phyloP scores from a whole-genome alignment of 768 basidiomycete species.

The Crucibulum laeve region DNA sequence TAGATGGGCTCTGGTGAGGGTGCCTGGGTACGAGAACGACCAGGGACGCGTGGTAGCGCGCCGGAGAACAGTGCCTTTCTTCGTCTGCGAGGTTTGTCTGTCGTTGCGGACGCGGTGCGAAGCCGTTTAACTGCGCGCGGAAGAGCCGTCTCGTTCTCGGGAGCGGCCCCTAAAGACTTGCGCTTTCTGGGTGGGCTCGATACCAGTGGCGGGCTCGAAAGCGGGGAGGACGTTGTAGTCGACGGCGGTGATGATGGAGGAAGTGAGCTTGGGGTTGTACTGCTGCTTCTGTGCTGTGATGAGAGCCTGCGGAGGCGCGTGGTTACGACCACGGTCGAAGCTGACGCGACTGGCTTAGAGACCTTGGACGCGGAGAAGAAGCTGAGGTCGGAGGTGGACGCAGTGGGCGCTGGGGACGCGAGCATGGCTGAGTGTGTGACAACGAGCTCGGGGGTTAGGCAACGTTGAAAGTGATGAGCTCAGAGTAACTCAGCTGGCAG shows the following conservation, averaged over 20 bases:
- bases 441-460: too few relatives aligned
- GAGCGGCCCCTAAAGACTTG: conserved; percentile 21
- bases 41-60: conserved; percentile 36
- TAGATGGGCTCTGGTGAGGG: conserved; percentile 56
- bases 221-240: conserved; percentile 20
- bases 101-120: conserved; percentile 19
- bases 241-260: conserved; percentile 14
- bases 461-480: neutral
- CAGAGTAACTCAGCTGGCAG: neutral
- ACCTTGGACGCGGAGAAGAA: conserved; percentile 10
- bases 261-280: conserved; percentile 6
- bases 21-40: conserved; percentile 32
- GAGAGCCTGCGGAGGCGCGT: conserved; percentile 6
- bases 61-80: conserved; percentile 27
- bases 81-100: conserved; percentile 26
- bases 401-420: neutral
- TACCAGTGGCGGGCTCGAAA: conserved; percentile 22
- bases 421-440: neutral
- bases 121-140: conserved; percentile 38
- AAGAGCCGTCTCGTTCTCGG: conserved; percentile 12
- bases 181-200: conserved; percentile 25
- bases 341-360: neutral
- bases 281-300: conserved; percentile 1
- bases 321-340: conserved; percentile 7
- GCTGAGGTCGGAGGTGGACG: conserved; percentile 4